Conservation (phyloP, 2,329 filamentous ascomycete genomes). For the Cladosporium phlei region DNA sequence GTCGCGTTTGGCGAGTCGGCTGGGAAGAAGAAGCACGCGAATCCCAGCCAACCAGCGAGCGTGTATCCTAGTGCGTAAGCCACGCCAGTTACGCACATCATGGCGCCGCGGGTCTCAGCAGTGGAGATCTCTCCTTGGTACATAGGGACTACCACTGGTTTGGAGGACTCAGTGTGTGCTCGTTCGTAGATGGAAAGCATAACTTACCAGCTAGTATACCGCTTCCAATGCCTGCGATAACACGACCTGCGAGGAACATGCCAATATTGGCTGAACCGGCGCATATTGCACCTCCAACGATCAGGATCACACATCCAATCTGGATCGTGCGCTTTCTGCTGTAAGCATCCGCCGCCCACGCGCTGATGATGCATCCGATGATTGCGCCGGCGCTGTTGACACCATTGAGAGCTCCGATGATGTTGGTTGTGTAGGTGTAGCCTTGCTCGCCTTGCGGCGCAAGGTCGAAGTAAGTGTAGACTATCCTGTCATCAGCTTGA, state of each 20-base stretch:
- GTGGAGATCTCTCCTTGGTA: conserved; percentile 40
- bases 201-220: conserved; percentile 31
- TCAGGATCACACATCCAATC: conserved; percentile 33
- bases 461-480: conserved; percentile 41
- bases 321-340: conserved; percentile 38
- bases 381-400: conserved; percentile 42
- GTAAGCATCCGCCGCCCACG: conserved; percentile 37
- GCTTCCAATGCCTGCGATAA: conserved; percentile 36
- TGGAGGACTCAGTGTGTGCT: background rate
- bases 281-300: conserved; percentile 39
- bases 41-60: conserved; percentile 39
- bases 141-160: conserved; percentile 27
- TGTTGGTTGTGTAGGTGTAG: conserved; percentile 39
- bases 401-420: conserved; percentile 44
- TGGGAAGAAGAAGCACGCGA: conserved; percentile 37
- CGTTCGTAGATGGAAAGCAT: no score
- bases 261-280: conserved; percentile 34
- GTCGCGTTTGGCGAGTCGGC: conserved; percentile 28
- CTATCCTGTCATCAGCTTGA: conserved; percentile 3
- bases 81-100: conserved; percentile 39
- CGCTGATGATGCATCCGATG: conserved; percentile 34
- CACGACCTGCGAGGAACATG: conserved; percentile 39
- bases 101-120: conserved; percentile 36
- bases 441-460: conserved; percentile 36
- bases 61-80: conserved; percentile 41